Percentiles rank a stretch among this genome's conserved stretches.
phyloP scores from a whole-genome alignment of 768 basidiomycete species.

The Russula vinacea region DNA sequence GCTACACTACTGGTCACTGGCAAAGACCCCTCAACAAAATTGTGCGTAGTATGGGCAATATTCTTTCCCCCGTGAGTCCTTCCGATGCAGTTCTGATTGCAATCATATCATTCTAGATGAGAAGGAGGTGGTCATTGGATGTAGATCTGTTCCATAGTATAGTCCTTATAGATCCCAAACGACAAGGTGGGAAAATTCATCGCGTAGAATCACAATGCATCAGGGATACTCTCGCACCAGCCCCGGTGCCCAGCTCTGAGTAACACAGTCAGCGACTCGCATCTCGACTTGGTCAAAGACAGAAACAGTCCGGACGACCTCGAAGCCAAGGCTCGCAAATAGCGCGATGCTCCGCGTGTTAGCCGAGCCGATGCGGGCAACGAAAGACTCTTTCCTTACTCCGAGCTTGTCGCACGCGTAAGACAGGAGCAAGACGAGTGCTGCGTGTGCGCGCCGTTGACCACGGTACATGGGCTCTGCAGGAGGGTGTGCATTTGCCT shows the following conservation, averaged over 20 bases:
- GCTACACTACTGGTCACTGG: too few relatives aligned
- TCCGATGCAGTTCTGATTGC: neutral
- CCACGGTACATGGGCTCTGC: constrained; percentile 66
- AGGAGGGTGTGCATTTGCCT: neutral
- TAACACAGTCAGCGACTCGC: constrained; percentile 38
- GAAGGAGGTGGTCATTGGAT: too few relatives aligned
- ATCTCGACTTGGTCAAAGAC: constrained; percentile 86
- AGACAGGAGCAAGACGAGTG: constrained; percentile 61
- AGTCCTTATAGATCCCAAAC: too few relatives aligned
- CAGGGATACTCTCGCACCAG: constrained; percentile 13
- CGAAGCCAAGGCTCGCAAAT: constrained; percentile 77
- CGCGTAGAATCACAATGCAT: neutral
- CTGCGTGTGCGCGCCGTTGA: constrained; percentile 59
- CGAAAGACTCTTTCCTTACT: constrained; percentile 49
- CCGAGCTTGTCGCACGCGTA: constrained; percentile 53
- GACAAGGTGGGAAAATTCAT: too few relatives aligned
- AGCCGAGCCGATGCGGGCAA: constrained; percentile 65
- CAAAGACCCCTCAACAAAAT: neutral
- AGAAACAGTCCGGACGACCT: constrained; percentile 58
- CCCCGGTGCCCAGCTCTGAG: constrained; percentile 11
- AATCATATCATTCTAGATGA: too few relatives aligned
- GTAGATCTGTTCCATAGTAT: too few relatives aligned
- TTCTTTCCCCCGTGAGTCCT: neutral
- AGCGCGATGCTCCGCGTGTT: constrained; percentile 69
- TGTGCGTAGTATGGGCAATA: neutral